These are phyloP conservation scores for Syncephalastrum racemosum DNA, from an alignment of 371 early-diverging fungal species.

Conservation along the genomic window DNA sequence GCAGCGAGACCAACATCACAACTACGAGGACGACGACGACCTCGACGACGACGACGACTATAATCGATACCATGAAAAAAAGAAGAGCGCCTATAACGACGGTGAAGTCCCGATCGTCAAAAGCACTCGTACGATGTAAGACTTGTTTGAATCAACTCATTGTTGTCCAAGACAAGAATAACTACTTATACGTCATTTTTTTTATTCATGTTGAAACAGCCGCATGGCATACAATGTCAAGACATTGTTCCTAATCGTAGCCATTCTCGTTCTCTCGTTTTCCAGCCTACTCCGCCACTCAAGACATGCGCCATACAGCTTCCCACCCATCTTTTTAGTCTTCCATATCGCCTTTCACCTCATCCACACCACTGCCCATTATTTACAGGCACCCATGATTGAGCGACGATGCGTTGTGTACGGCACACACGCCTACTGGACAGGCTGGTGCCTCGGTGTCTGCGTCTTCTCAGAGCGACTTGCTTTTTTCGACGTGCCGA, in stretches of 20 bases:
- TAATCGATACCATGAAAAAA: slow-evolving; percentile 8
- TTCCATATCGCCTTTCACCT: slow-evolving; percentile 57
- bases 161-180: background rate
- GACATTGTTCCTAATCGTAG: slow-evolving; percentile 43
- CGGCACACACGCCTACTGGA: slow-evolving; percentile 65
- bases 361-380: slow-evolving; percentile 49
- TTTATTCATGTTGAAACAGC: slow-evolving; percentile 13
- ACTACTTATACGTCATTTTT: slow-evolving; percentile 1
- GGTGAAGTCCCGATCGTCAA: slow-evolving; percentile 41
- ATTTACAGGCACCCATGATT: slow-evolving; percentile 37
- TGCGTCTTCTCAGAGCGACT: slow-evolving; percentile 45
- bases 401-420: slow-evolving; percentile 62
- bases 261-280: slow-evolving; percentile 38
- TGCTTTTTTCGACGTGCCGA: slow-evolving; percentile 11
- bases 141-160: background rate
- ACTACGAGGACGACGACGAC: background rate
- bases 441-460: slow-evolving; percentile 58
- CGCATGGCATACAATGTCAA: slow-evolving; percentile 37
- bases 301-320: slow-evolving; percentile 48
- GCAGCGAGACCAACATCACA: slow-evolving; percentile 11
- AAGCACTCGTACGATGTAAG: slow-evolving; percentile 44
- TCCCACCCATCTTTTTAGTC: slow-evolving; percentile 54
- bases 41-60: slow-evolving; percentile 2
- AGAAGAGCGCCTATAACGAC: slow-evolving; percentile 13
- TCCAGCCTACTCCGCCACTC: slow-evolving; percentile 41